Base-by-base conservation (phyloP, 2,329 filamentous ascomycete genomes). In the Aspergillus thermomutatus region DNA sequence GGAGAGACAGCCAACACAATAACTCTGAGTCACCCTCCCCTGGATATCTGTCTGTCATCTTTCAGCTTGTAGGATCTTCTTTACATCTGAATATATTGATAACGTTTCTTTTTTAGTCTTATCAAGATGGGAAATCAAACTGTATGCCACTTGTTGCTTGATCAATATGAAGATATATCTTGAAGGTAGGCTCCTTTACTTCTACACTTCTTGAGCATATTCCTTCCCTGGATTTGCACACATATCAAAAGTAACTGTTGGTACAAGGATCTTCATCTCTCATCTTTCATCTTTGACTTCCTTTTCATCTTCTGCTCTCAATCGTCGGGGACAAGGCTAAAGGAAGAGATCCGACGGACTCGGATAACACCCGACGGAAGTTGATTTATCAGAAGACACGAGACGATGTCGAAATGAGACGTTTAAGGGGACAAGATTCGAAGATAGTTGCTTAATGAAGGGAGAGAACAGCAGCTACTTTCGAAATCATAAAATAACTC, bases 311-410 rank as follows among this genome's bases (percentile, higher is more conserved):
- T 14, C 37, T n/a, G 46, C 46, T 46, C 47, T 27, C 5, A 27
- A 19, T 7, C 17, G 26, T 50, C 46, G 50, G 50, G 27, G 26
- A 34, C 28, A 43, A 48, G 46, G 21, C n/a, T 14, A n/a, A 28
- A 45, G 43, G 46, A 26, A n/a, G 25, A 17, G 50, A 53, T 45
- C 52, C 58, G 46, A 55, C 52, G 10, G 19, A n/a, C 40, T 53
- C 58, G 58, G 58, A 60, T 55, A 26, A 23, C 46, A 28, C 53
- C 58, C 55, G 52, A 52, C 43, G 48, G 52, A 57, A 31, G 14
- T 7, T 9, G 10, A 7, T 25, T 49, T 26, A 53, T n/a, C 17
- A 34, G 27, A 53, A n/a, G 41, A 37, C n/a, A 27, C 23, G 10
- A n/a, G 40, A 47, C 31, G 27, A 47, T 40, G 34, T 52, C 26